phyloP scores from a whole-genome alignment of 179 eudicot genomes.

The Drosera spatulata region DNA sequence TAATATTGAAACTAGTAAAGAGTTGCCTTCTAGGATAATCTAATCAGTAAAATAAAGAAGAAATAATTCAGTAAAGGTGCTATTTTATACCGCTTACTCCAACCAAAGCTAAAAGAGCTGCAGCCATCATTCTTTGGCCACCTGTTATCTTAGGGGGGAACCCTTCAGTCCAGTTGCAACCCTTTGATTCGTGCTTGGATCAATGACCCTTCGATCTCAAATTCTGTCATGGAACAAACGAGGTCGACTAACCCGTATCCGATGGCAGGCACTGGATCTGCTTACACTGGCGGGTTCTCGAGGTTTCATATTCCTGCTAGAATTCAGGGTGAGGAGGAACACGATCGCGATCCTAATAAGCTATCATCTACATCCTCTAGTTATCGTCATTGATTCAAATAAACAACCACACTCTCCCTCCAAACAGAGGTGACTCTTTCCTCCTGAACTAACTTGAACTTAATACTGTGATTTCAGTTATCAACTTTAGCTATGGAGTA shows the following conservation, averaged over 20 bases:
- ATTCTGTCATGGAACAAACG: constrained; percentile 11
- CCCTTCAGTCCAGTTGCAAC: constrained; percentile 99
- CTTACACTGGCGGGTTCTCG: constrained; percentile 7
- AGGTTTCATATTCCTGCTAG: constrained; percentile 64
- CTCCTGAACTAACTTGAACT: neutral
- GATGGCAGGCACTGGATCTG: constrained; percentile 31
- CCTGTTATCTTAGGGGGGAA: constrained; percentile 78
- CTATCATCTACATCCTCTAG: constrained; percentile 66
- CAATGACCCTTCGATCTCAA: constrained; percentile 30
- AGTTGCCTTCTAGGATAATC: too few relatives aligned
- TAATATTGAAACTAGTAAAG: too few relatives aligned
- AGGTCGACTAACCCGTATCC: constrained; percentile 35
- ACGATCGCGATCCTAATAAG: constrained; percentile 45
- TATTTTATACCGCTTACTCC: too few relatives aligned
- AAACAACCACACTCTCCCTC: constrained; percentile 12
- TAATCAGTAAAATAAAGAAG: too few relatives aligned
- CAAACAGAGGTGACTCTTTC: neutral
- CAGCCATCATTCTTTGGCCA: constrained; percentile 23
- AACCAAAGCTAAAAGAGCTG: too few relatives aligned
- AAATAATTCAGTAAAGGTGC: too few relatives aligned
- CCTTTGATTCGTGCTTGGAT: constrained; percentile 76
- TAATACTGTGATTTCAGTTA: too few relatives aligned
- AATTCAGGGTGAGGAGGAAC: constrained; percentile 75
- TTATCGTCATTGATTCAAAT: constrained; percentile 49
- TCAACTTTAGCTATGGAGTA: too few relatives aligned